Conservation (phyloP, 2,329 filamentous ascomycete genomes). For the Sclerotinia nivalis region DNA sequence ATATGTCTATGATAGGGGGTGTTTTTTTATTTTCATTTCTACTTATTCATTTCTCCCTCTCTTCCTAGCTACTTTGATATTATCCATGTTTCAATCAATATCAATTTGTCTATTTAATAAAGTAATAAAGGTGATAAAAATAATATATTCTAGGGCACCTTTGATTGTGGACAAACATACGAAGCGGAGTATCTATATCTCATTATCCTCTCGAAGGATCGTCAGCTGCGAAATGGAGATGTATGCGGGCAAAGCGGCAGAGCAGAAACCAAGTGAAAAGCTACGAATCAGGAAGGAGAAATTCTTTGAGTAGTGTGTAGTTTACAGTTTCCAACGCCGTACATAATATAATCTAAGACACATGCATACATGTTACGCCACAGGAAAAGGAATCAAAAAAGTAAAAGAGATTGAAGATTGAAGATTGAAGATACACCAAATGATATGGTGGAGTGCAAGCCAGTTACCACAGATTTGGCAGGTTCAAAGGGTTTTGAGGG, state of each 20-base stretch:
- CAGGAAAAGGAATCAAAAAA: conserved; percentile 2
- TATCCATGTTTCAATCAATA: neutral
- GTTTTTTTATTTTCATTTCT: neutral
- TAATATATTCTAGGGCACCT: neutral
- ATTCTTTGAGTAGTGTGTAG: neutral
- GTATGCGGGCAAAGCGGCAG: conserved; percentile 19
- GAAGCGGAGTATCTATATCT: conserved; percentile 10
- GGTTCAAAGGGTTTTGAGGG: neutral
- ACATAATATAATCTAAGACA: conserved; percentile 20
- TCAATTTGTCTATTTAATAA: neutral
- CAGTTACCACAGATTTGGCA: neutral
- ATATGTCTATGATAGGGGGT: conserved; percentile 13
- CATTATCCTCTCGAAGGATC: conserved; percentile 11
- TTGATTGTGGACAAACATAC: neutral
- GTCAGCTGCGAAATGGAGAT: conserved; percentile 8
- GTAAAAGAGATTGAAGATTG: neutral
- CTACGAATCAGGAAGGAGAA: conserved; percentile 21
- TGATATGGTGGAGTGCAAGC: neutral
- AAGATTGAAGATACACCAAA: neutral
- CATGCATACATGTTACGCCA: conserved; percentile 4
- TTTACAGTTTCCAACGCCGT: neutral
- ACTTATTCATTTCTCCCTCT: neutral
- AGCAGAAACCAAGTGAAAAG: conserved; percentile 13
- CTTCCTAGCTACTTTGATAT: neutral
- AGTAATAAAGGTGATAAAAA: neutral